Evolutionary conservation across 1,284 basidiomycete species (phyloP), one percentile per base, ranked within the genome.

Genomic region (Irpex sp.): DNA sequence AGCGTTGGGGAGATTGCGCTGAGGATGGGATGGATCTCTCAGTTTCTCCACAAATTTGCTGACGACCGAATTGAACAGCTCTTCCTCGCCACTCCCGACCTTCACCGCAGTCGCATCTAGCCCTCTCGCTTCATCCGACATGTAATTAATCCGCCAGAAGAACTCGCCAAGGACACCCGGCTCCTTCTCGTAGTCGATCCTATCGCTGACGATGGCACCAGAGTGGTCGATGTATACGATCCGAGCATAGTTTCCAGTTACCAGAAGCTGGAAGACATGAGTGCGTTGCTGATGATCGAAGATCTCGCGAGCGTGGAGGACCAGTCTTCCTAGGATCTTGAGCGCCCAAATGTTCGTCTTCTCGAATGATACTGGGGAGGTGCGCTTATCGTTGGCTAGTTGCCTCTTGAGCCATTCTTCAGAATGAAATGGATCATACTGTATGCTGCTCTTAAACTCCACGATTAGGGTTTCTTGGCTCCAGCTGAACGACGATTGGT

Each of bases 161-260:
- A 75, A 75, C 7, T 71, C 67, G 60, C 66, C 60, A 1, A 75
- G 67, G 1, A 66, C 37, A 1, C 60, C 21, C 0, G 70, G 63
- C 0, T 67, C 26, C 3, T 66, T 19, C 9, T 56, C 63, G 53
- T 69, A 72, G 64, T 75, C 64, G 66, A 75, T 72, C 0, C 59
- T 54, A 8, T 65, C 61, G 8, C 71, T 67, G 17, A 76, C 72
- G 21, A 76, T 63, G 5, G 63, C 68, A 1, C 72, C 74, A 0
- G 72, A 66, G 21, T 70, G 71, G 56, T 76, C 75, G 68, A 72
- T 72, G 7, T 71, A 69, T 13, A 74, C 35, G 53, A 76, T 61
- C 1, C 75, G 69, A 2, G 68, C 71, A 53, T 53, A 59, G 0
- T 61, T 59, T 4, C 69, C 68, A 26, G 51, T 61, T 3, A 76